Evolutionary conservation across 1,284 basidiomycete species (phyloP), one percentile per base, ranked within the genome.

Genomic region (Ganoderma multipileum): DNA sequence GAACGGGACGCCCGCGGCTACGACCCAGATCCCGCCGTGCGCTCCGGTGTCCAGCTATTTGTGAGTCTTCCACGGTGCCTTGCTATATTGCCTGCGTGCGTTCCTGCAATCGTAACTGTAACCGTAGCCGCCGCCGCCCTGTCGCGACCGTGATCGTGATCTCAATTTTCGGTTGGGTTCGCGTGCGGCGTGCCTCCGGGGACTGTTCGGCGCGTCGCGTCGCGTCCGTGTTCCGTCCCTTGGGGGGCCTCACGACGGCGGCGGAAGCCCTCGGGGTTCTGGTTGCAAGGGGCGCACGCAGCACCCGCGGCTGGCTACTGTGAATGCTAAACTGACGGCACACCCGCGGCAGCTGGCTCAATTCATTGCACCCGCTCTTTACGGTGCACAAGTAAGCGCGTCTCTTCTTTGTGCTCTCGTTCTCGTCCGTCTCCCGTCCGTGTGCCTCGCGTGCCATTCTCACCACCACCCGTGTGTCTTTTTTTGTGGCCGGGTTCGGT

Each of bases 31-130:
- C 9, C 76, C 81, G 9, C 85, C 85, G 0, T 90, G 87, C 76
- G 88, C 87, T 8, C 89, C 88, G 3, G 87, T 89, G 54, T 87
- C 86, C 20, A 89, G 81, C 61, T 90, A 90, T 75, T 90, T 90
- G 89, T 89, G 76, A 79, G 87, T 82, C 11, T 28, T 64, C 33
- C 59, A 52, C 23, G n/a, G 52, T 3, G 50, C n/a, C n/a, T 23
- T 26, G 23, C 9, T 9, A 14, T 44, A 55, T 52, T 52, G n/a
- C 23, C 47, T 26, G 47, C 23, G 23, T 55, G 50, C 50, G 28
- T 54, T 28, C 36, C 58, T 42, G 38, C 63, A 33, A 54, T 62
- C 55, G 52, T 59, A 9, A 14, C 8, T 18, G 44, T 59, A 9
- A 14, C 8, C 30, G 44, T 23, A 47, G n/a, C 57, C 38, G 28